These are phyloP conservation scores for Populus hybrid DNA, from an alignment of 441 rosid genomes.

Conservation along the genomic window DNA sequence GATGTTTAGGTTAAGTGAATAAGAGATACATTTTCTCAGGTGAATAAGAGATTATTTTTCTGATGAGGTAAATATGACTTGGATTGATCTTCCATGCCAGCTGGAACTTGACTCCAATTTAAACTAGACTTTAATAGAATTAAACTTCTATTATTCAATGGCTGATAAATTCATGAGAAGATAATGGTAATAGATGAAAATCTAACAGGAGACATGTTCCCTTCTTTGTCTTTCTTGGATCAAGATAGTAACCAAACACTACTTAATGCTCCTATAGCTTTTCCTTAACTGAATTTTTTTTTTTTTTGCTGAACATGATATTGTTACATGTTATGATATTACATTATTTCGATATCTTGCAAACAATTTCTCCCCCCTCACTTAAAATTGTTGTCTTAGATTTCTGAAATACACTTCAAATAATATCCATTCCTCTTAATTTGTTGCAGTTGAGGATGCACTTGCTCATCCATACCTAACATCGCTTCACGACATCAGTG, in stretches of 20 bases:
- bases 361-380: not conserved
- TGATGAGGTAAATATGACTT: not conserved
- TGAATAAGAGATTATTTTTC: not conserved
- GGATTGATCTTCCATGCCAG: not conserved
- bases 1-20: not conserved
- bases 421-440: not conserved
- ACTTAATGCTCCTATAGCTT: no score
- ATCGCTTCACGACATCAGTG: slow-evolving; percentile 53
- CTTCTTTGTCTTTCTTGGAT: no score
- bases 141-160: not conserved
- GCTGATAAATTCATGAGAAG: not conserved
- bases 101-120: not conserved
- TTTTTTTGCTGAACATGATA: not conserved
- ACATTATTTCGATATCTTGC: not conserved
- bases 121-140: not conserved
- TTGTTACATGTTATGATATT: not conserved
- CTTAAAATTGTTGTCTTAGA: not conserved
- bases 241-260: no score
- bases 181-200: not conserved
- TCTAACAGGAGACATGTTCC: not conserved
- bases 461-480: slow-evolving; percentile 80
- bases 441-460: slow-evolving; percentile 61
- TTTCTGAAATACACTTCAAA: not conserved
- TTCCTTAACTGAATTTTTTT: not conserved
- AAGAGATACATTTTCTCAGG: not conserved